A percentile compares a stretch with the other conserved stretches of the same genome.
phyloP scores from a whole-genome alignment of 495 filamentous ascomycete species.

The Lasiosphaeria ovina region DNA sequence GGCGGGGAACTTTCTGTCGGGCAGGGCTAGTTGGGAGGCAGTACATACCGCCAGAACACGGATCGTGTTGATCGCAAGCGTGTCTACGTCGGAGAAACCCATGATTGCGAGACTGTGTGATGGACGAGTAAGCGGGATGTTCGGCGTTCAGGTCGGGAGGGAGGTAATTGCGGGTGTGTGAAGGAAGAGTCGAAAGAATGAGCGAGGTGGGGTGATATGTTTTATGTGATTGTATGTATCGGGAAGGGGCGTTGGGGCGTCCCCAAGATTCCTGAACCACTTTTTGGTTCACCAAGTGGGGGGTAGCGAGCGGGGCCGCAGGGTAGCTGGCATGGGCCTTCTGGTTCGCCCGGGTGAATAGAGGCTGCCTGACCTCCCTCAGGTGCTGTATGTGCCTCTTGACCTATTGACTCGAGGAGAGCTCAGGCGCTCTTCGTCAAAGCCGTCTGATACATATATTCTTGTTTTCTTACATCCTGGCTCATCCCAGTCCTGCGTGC shows the following conservation, averaged over 20 bases:
- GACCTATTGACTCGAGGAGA: slow-evolving; percentile 1
- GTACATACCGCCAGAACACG: slow-evolving; percentile 84
- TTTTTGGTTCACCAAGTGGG: slow-evolving; percentile 23
- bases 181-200: slow-evolving; percentile 25
- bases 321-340: slow-evolving; percentile 17
- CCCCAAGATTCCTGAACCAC: slow-evolving; percentile 20
- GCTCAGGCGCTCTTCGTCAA: slow-evolving; percentile 1
- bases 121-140: slow-evolving; percentile 23
- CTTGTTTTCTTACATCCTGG: slow-evolving; percentile 6
- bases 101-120: slow-evolving; percentile 59
- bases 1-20: slow-evolving; percentile 35
- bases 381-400: too few relatives aligned
- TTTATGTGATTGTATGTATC: slow-evolving; percentile 23
- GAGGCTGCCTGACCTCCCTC: slow-evolving; percentile 15
- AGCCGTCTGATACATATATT: slow-evolving; percentile 8
- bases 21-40: slow-evolving; percentile 16
- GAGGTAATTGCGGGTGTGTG: slow-evolving; percentile 28
- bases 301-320: slow-evolving; percentile 14
- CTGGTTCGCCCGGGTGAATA: slow-evolving; percentile 37
- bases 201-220: slow-evolving; percentile 33
- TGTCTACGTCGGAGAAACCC: slow-evolving; percentile 81
- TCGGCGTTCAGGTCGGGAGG: slow-evolving; percentile 17
- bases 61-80: slow-evolving; percentile 96
- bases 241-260: slow-evolving; percentile 14
- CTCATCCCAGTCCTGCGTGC: not conserved